Evolutionary conservation across 78 protist species (phyloP), one percentile per base, ranked within the genome.

Genomic region (Planoprotostelium fungivorum): DNA sequence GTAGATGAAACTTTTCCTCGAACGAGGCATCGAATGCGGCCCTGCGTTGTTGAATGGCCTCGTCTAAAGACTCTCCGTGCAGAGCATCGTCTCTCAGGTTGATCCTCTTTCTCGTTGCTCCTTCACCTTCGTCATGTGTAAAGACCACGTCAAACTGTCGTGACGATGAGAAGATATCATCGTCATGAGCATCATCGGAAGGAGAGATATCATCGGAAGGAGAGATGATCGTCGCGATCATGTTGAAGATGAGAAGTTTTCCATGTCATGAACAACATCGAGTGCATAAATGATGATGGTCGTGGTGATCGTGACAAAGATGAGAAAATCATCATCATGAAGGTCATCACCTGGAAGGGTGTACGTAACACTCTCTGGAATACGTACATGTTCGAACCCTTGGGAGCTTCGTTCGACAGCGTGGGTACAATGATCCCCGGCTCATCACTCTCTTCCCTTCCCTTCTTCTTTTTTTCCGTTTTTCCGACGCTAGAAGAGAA

Each of bases 111-210:
- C 87, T 85, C 0, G 87, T 16, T 39, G 86, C 34, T 34, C 35
- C 35, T 23, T 35, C 63, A 34, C 28, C 29, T 35, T 63, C 87
- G 63, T 35, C 87, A 23, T 28, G n/a, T 37, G 83, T 92, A 90
- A 10, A 90, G 86, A 83, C 86, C 35, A 90, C 88, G 88, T 84
- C 93, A 63, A 51, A 93, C 88, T 90, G 88, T 91, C 88, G 87
- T 34, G 88, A 87, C 31, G 23, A 86, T 83, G 28, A 28, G 36
- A 23, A 63, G 1, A 84, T 37, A 36, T 35, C 36, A 88, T 1
- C 63, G 29, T 29, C 87, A 31, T 25, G 5, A 88, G 28, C 0
- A 35, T 63, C 28, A 16, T n/a, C 1, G 16, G 36, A 85, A 85
- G 36, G 29, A 73, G 29, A 29, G 29, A 73, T 73, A 73, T 73